Conservation (phyloP, 129 eudicot species). For the Flaveria bidentis region DNA sequence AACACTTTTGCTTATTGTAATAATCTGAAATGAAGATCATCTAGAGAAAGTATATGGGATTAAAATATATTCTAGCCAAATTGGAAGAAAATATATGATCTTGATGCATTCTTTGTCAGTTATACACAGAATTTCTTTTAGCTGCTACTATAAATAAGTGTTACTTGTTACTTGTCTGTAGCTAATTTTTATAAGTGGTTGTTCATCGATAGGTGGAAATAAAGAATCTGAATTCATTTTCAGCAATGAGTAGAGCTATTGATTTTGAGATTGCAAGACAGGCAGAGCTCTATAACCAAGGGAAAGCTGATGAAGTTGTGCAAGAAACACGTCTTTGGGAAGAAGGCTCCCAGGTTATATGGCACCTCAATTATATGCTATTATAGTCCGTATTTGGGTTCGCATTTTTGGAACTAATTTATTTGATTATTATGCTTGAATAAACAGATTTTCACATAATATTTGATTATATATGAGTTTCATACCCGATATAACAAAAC, state of each 20-base stretch:
- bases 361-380: background rate
- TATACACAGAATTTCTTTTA: background rate
- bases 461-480: background rate
- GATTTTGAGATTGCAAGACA: constrained; percentile 92
- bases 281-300: constrained; percentile 63
- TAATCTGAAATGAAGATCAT: background rate
- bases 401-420: background rate
- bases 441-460: background rate
- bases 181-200: constrained; percentile 19
- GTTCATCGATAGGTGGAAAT: constrained; percentile 70
- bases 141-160: background rate
- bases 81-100: background rate
- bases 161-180: constrained; percentile 9
- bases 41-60: background rate
- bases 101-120: background rate
- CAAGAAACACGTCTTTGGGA: constrained; percentile 99
- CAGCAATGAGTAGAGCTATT: constrained; percentile 89
- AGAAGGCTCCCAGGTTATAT: constrained; percentile 86
- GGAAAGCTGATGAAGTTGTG: constrained; percentile 66
- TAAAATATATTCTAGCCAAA: background rate
- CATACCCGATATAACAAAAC: background rate
- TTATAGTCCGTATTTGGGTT: background rate
- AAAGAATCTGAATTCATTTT: constrained; percentile 91
- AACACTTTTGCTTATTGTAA: constrained; percentile 9
- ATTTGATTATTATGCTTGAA: background rate